phyloP scores from a whole-genome alignment of 2,329 filamentous ascomycete genomes.

The Endothia cerciana region DNA sequence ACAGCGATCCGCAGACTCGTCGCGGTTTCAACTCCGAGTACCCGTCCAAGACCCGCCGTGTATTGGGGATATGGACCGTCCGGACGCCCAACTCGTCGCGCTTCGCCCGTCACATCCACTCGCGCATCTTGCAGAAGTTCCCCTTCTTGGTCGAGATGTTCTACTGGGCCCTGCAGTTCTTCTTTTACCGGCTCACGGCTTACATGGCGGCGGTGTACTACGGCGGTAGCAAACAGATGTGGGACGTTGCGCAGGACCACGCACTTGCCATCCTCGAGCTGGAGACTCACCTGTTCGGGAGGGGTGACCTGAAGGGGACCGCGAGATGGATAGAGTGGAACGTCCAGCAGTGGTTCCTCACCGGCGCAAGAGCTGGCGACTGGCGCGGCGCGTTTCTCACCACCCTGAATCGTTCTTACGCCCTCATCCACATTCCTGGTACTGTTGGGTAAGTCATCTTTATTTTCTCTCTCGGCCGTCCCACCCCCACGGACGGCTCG shows the following conservation, averaged over 20 bases:
- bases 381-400: slow-evolving; percentile 43
- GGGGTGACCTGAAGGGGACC: slow-evolving; percentile 33
- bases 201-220: slow-evolving; percentile 55
- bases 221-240: slow-evolving; percentile 46
- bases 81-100: slow-evolving; percentile 60
- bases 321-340: slow-evolving; percentile 47
- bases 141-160: slow-evolving; percentile 76
- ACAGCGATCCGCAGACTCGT: slow-evolving; percentile 28
- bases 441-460: slow-evolving; percentile 46
- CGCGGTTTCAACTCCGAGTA: slow-evolving; percentile 33
- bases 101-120: slow-evolving; percentile 61
- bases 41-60: slow-evolving; percentile 36
- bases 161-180: slow-evolving; percentile 70
- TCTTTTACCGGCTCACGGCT: slow-evolving; percentile 65
- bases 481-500: background rate
- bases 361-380: slow-evolving; percentile 43
- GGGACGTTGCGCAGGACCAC: slow-evolving; percentile 50
- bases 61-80: slow-evolving; percentile 39
- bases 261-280: slow-evolving; percentile 47
- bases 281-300: slow-evolving; percentile 40
- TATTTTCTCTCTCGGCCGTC: background rate
- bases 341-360: slow-evolving; percentile 49
- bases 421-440: slow-evolving; percentile 54
- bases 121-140: slow-evolving; percentile 63
- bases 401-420: slow-evolving; percentile 53